Evolutionary conservation across 108 stramenopile genomes (phyloP).

Genomic region (Cyclotella atomus): DNA sequence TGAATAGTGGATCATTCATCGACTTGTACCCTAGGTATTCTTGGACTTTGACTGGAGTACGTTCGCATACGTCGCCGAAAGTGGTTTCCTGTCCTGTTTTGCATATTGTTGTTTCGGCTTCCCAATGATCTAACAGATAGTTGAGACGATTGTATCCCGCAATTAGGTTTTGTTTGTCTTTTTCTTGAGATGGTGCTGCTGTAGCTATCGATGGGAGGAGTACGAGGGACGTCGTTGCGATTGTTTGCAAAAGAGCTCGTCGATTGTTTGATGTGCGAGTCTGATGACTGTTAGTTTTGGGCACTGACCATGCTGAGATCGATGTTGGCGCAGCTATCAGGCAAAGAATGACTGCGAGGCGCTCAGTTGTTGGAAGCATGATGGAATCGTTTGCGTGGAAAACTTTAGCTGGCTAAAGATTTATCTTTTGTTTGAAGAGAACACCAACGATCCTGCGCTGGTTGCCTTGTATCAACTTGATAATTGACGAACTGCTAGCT

Average conservation of each 20-base stretch:
- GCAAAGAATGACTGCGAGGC: not conserved
- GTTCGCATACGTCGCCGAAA: constrained; percentile 67
- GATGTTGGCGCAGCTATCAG: not conserved
- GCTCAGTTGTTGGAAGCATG: not conserved
- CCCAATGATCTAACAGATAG: constrained; percentile 86
- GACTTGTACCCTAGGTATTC: constrained; percentile 80
- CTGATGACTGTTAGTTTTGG: not conserved
- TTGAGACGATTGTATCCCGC: constrained; percentile 74
- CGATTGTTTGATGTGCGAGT: not conserved
- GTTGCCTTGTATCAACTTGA: too few relatives aligned
- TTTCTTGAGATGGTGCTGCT: not conserved
- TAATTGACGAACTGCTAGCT: too few relatives aligned
- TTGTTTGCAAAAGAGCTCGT: constrained; percentile 1
- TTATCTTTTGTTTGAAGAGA: too few relatives aligned
- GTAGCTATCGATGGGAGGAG: not conserved
- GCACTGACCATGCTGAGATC: not conserved
- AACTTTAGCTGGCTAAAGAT: too few relatives aligned
- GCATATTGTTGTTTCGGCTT: constrained; percentile 81
- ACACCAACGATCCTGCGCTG: too few relatives aligned
- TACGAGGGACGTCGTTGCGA: not conserved
- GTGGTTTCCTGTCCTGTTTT: constrained; percentile 57
- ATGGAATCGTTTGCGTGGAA: not conserved
- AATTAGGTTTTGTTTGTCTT: constrained; percentile 70
- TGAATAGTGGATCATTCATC: constrained; percentile 77
- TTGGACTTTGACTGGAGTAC: constrained; percentile 82